Evolutionary conservation across 495 filamentous ascomycete species (phyloP).

Genomic region (Aspergillus nanangensis): DNA sequence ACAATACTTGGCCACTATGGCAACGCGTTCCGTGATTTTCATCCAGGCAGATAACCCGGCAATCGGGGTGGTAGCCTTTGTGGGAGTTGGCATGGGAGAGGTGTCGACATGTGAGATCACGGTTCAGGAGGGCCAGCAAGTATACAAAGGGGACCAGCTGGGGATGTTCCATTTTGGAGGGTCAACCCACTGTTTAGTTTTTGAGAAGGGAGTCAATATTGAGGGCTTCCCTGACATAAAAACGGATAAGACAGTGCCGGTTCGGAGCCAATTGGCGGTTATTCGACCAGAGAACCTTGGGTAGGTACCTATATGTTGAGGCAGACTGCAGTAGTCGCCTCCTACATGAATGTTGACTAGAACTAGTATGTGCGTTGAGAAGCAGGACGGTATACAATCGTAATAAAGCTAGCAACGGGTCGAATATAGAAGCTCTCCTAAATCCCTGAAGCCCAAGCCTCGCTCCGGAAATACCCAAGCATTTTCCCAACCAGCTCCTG

Average conservation of each 20-base stretch:
- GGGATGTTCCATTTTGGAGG: neutral
- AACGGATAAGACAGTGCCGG: neutral
- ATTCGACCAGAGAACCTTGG: too few relatives aligned
- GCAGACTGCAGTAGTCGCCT: too few relatives aligned
- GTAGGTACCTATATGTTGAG: too few relatives aligned
- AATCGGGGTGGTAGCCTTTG: neutral
- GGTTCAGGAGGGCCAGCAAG: neutral
- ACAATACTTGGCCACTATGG: slow-evolving; percentile 12
- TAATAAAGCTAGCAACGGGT: too few relatives aligned
- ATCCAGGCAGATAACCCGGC: neutral
- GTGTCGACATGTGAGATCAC: neutral
- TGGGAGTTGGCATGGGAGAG: neutral
- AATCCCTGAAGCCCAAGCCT: slow-evolving; percentile 1
- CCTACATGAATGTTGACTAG: too few relatives aligned
- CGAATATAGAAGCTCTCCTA: too few relatives aligned
- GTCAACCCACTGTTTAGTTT: neutral
- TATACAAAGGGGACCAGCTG: neutral
- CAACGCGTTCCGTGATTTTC: neutral
- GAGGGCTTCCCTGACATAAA: neutral
- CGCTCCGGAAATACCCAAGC: slow-evolving; percentile 18
- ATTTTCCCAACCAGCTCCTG: slow-evolving; percentile 16
- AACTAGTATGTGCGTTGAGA: too few relatives aligned
- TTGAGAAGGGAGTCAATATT: neutral
- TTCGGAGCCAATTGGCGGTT: neutral
- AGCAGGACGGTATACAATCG: too few relatives aligned